These are phyloP conservation scores for Sporothrix euskadiensis DNA, from an alignment of 2,329 filamentous ascomycete species.

Conservation along the genomic window DNA sequence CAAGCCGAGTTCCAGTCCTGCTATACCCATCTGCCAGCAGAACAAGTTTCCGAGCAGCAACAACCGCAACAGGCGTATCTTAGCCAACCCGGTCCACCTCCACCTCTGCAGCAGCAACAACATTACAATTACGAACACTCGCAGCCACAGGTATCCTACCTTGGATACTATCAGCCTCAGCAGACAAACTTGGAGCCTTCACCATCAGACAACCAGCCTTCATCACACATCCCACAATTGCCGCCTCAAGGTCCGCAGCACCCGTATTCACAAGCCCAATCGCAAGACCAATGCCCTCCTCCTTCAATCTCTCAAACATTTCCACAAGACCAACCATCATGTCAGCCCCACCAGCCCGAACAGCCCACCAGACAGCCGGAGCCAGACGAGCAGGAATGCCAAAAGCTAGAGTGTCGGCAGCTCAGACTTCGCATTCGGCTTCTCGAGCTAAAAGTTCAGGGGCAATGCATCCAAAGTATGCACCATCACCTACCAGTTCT, in stretches of 20 bases:
- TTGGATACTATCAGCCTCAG: neutral
- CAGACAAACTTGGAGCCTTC: neutral
- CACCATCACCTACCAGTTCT: neutral
- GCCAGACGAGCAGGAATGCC: neutral
- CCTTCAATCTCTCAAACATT: neutral
- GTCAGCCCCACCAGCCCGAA: neutral
- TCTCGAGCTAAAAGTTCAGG: neutral
- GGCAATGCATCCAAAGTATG: neutral
- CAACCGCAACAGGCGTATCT: neutral
- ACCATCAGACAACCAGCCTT: neutral
- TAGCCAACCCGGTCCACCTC: neutral
- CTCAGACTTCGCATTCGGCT: neutral
- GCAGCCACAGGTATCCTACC: neutral
- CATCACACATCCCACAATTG: neutral
- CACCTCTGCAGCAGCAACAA: neutral
- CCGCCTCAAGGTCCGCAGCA: neutral
- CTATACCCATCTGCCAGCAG: neutral
- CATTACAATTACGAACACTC: neutral
- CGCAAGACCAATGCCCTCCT: neutral
- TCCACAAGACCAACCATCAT: neutral
- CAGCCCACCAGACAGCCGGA: neutral
- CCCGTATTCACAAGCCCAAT: neutral
- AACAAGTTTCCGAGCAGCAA: neutral
- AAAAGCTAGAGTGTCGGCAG: neutral
- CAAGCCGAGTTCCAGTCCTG: neutral